phyloP scores from a whole-genome alignment of 2,329 filamentous ascomycete genomes.

The Colletotrichum godetiae region DNA sequence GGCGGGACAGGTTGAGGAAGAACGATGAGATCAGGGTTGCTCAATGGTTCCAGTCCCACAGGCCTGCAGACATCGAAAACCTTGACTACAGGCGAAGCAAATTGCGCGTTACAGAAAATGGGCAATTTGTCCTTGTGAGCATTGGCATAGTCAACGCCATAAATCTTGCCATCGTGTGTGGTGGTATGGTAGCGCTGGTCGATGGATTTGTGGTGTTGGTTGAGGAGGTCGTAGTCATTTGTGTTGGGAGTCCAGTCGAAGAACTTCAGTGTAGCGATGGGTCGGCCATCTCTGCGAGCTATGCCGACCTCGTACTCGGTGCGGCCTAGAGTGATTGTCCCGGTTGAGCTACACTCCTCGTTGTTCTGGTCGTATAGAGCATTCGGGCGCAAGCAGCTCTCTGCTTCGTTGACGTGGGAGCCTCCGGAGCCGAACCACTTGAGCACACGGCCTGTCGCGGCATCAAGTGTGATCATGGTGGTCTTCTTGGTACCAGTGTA shows the following conservation, averaged over 20 bases:
- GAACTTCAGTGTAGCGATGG: constrained; percentile 90
- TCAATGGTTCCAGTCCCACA: constrained; percentile 67
- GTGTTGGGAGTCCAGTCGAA: constrained; percentile 96
- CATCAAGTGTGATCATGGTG: constrained; percentile 89
- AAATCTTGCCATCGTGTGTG: constrained; percentile 84
- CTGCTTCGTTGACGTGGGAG: constrained; percentile 73
- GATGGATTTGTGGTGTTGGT: constrained; percentile 82
- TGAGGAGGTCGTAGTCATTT: constrained; percentile 86
- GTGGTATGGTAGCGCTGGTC: constrained; percentile 92
- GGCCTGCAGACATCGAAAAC: constrained; percentile 91
- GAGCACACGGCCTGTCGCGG: constrained; percentile 82
- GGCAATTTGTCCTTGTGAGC: constrained; percentile 52
- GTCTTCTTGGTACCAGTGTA: constrained; percentile 95
- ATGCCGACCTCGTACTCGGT: constrained; percentile 93
- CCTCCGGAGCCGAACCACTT: constrained; percentile 86
- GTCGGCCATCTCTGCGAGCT: constrained; percentile 77
- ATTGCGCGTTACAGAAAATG: constrained; percentile 70
- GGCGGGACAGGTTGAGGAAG: constrained; percentile 86
- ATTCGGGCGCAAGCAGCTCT: constrained; percentile 80
- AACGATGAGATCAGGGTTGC: constrained; percentile 81
- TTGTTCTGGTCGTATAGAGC: constrained; percentile 73
- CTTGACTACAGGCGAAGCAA: constrained; percentile 74
- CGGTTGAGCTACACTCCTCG: constrained; percentile 82
- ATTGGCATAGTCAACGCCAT: constrained; percentile 77
- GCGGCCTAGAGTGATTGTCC: constrained; percentile 84